A percentile compares a stretch with the other conserved stretches of the same genome.
phyloP scores from a whole-genome alignment of 2,329 filamentous ascomycete genomes.

The Tympanopsis confertula region DNA sequence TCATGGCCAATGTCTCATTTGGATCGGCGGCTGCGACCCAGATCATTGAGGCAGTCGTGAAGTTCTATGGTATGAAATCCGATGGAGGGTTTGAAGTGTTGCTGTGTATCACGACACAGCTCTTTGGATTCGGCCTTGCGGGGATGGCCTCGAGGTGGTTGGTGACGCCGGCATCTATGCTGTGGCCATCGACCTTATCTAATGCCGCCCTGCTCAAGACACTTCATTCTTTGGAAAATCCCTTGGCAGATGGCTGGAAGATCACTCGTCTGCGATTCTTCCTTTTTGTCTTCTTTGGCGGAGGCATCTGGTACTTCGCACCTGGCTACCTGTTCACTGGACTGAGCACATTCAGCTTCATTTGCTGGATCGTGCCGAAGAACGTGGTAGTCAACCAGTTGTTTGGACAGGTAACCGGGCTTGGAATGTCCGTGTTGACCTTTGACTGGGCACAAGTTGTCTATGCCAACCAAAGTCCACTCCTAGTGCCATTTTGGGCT shows the following conservation, averaged over 20 bases:
- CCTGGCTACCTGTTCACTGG: constrained; percentile 16
- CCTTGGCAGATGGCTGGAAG: background rate
- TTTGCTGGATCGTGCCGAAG: constrained; percentile 15
- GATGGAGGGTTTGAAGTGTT: constrained; percentile 21
- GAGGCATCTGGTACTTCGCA: constrained; percentile 6
- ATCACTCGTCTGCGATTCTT: constrained; percentile 1
- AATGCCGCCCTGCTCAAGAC: constrained; percentile 18
- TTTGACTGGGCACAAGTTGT: constrained; percentile 25
- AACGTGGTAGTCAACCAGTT: constrained; percentile 14
- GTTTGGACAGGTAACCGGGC: constrained; percentile 14
- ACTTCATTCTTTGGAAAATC: background rate
- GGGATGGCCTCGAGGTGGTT: constrained; percentile 22
- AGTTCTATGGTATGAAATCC: constrained; percentile 20
- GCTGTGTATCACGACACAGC: constrained; percentile 19
- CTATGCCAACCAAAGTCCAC: constrained; percentile 13
- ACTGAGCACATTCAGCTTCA: constrained; percentile 15
- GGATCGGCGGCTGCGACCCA: constrained; percentile 10
- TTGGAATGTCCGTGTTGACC: constrained; percentile 17
- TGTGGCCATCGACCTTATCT: constrained; percentile 23
- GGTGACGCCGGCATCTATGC: constrained; percentile 22
- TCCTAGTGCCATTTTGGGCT: constrained; percentile 28
- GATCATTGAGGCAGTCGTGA: background rate
- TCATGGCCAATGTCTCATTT: constrained; percentile 29
- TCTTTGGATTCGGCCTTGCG: constrained; percentile 26
- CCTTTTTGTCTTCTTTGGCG: background rate